Evolutionary conservation across 768 basidiomycete genomes (phyloP).

Genomic region (Trametes gibbosa): DNA sequence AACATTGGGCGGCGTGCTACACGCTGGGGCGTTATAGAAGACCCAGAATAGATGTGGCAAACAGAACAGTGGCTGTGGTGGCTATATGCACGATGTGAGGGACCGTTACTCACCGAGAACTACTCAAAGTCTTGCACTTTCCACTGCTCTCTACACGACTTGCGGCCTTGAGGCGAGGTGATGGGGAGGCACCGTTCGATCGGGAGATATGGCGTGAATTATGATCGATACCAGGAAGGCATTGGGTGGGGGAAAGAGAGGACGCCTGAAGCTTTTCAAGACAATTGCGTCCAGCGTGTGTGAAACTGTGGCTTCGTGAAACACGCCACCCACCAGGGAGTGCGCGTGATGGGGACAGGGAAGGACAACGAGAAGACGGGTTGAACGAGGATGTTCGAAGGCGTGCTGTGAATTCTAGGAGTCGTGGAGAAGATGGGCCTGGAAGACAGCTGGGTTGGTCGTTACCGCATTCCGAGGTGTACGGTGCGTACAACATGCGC

Average conservation of each 20-base stretch:
- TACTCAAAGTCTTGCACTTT: not conserved
- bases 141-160: not conserved
- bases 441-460: not conserved
- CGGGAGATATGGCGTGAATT: not conserved
- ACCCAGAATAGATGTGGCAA: not conserved
- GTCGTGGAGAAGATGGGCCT: not conserved
- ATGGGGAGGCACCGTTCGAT: not conserved
- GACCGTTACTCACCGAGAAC: slow-evolving; percentile 1
- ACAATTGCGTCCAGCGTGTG: slow-evolving; percentile 15
- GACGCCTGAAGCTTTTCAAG: slow-evolving; percentile 10
- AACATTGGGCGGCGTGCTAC: too few relatives aligned
- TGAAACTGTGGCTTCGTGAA: not conserved
- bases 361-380: slow-evolving; percentile 7
- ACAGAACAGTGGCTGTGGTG: not conserved
- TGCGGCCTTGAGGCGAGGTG: not conserved
- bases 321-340: slow-evolving; percentile 9
- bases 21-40: too few relatives aligned
- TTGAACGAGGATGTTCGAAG: slow-evolving; percentile 1
- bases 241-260: slow-evolving; percentile 5
- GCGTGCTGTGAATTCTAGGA: not conserved
- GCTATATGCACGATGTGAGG: not conserved
- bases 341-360: not conserved
- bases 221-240: not conserved
- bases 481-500: not conserved
- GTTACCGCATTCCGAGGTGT: slow-evolving; percentile 6